Evolutionary conservation across 2,329 filamentous ascomycete genomes (phyloP).

Genomic region (Delphinella strobiligena): DNA sequence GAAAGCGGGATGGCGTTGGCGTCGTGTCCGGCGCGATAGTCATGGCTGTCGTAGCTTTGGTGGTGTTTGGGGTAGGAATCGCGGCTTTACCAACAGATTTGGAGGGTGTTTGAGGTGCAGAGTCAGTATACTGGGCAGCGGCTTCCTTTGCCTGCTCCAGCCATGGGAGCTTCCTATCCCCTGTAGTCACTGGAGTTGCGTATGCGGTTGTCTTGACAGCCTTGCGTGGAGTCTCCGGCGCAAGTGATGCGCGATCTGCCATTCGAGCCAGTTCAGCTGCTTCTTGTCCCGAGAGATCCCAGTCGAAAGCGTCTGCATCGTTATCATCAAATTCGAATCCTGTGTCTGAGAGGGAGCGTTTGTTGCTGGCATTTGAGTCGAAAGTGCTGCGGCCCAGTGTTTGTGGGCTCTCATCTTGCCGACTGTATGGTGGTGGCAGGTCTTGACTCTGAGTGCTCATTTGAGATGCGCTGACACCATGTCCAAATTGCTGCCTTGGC

Average conservation of each 20-base stretch:
- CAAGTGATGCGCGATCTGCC: slow-evolving; percentile 1
- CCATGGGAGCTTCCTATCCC: slow-evolving; percentile 27
- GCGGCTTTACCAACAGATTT: slow-evolving; percentile 11
- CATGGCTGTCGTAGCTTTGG: slow-evolving; percentile 1
- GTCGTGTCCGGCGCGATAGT: slow-evolving; percentile 16
- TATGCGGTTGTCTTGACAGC: slow-evolving; percentile 24
- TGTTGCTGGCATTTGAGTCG: not conserved
- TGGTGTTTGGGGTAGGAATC: not conserved
- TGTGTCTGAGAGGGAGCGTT: not conserved
- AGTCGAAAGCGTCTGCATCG: slow-evolving; percentile 22
- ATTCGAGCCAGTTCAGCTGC: slow-evolving; percentile 20
- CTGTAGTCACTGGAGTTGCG: slow-evolving; percentile 24
- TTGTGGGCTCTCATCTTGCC: too few species aligned
- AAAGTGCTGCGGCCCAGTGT: not conserved
- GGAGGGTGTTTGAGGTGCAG: not conserved
- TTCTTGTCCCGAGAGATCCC: slow-evolving; percentile 21
- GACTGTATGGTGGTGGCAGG: not conserved
- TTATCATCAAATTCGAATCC: slow-evolving; percentile 13
- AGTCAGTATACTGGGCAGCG: slow-evolving; percentile 7
- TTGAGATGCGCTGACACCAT: too few species aligned
- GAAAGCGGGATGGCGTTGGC: slow-evolving; percentile 23
- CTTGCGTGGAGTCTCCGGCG: slow-evolving; percentile 30
- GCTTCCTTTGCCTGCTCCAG: slow-evolving; percentile 15
- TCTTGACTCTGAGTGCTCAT: not conserved
- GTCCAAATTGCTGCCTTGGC: too few species aligned